Conservation (phyloP, 2,329 filamentous ascomycete species). For the Emmonsiellopsis sp. region DNA sequence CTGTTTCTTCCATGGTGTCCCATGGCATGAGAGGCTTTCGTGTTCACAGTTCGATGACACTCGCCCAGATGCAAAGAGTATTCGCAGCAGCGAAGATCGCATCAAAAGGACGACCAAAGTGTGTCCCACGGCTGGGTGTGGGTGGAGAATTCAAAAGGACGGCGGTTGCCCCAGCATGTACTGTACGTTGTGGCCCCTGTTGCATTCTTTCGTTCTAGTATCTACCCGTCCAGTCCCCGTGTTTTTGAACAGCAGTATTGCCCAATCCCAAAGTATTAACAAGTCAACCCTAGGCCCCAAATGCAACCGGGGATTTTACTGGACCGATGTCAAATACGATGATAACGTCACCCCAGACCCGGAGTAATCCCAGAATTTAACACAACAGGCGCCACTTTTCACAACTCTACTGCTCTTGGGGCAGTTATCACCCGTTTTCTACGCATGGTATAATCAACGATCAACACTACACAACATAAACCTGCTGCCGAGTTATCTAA, state of each 20-base stretch:
- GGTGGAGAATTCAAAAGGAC: slow-evolving; percentile 11
- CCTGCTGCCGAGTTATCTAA: too few species aligned
- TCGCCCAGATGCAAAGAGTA: neutral
- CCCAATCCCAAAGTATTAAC: neutral
- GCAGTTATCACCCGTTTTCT: neutral
- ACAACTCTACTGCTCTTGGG: neutral
- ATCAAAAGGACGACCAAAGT: slow-evolving; percentile 11
- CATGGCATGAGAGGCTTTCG: slow-evolving; percentile 12
- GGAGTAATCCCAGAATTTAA: neutral
- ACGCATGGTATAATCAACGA: too few species aligned
- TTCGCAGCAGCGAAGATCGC: slow-evolving; percentile 6
- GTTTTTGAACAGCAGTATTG: neutral
- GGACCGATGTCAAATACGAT: neutral
- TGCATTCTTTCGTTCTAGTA: neutral
- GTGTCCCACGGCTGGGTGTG: slow-evolving; percentile 10
- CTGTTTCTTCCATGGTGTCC: slow-evolving; percentile 11
- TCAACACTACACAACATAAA: too few species aligned
- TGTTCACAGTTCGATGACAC: slow-evolving; percentile 11
- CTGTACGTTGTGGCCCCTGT: slow-evolving; percentile 6
- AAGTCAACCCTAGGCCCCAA: neutral
- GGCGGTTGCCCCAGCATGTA: slow-evolving; percentile 12
- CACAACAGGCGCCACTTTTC: neutral
- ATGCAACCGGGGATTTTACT: neutral
- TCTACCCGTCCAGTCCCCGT: too few species aligned
- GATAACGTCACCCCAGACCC: neutral